phyloP scores from a whole-genome alignment of 495 filamentous ascomycete genomes.

The Cudoniella acicularis region DNA sequence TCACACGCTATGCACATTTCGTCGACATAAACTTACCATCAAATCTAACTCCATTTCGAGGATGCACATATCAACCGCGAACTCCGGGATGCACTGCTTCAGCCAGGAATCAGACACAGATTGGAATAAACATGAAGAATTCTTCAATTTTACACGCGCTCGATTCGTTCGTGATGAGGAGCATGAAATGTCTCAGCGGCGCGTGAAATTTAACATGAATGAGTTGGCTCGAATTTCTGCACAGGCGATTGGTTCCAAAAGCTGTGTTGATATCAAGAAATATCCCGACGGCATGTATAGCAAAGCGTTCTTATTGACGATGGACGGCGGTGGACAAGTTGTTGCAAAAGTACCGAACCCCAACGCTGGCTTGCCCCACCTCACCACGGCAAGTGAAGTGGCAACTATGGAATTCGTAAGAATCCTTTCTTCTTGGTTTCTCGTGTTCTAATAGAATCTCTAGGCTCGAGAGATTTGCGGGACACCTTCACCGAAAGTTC shows the following conservation, averaged over 20 bases:
- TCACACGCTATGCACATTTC: too few relatives aligned
- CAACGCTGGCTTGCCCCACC: background rate
- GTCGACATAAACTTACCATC: too few relatives aligned
- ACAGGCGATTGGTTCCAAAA: background rate
- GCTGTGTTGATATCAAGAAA: background rate
- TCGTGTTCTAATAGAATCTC: background rate
- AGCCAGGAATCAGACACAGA: background rate
- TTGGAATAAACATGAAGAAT: background rate
- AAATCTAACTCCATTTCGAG: background rate
- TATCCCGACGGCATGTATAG: background rate
- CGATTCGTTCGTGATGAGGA: background rate
- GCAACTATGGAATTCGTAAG: background rate
- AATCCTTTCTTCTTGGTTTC: background rate
- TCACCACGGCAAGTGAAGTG: background rate
- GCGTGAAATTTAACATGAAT: background rate
- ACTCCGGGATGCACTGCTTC: background rate
- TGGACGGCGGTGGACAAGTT: background rate
- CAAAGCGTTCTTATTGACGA: background rate
- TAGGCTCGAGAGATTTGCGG: slow-evolving; percentile 42
- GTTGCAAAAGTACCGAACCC: background rate
- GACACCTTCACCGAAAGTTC: slow-evolving; percentile 30
- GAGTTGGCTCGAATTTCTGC: background rate
- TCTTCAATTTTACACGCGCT: background rate
- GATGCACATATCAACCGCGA: background rate
- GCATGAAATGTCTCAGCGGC: background rate